Evolutionary conservation across 495 filamentous ascomycete genomes (phyloP).

Genomic region (Penicillium subrubescens): DNA sequence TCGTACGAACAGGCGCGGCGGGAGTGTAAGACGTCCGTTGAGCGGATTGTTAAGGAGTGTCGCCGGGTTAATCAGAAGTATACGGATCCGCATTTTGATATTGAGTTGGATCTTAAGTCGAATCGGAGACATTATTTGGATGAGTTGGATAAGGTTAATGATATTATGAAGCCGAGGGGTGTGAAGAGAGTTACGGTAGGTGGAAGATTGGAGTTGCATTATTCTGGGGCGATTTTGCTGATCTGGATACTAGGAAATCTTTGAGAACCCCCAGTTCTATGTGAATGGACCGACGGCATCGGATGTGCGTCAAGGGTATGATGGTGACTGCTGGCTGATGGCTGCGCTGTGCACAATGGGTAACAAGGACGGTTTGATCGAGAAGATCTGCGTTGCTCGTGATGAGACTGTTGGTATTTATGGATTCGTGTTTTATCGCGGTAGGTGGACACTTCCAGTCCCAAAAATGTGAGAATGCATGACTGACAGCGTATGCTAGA

Average conservation of each 20-base stretch:
- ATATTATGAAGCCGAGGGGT: slow-evolving; percentile 54
- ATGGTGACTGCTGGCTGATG: slow-evolving; percentile 93
- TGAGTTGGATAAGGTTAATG: slow-evolving; percentile 51
- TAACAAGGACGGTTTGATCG: slow-evolving; percentile 77
- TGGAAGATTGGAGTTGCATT: not conserved
- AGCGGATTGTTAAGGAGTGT: slow-evolving; percentile 82
- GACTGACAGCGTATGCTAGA: slow-evolving; percentile 47
- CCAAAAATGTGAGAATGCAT: not conserved
- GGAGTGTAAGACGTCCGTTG: slow-evolving; percentile 72
- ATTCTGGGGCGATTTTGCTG: not conserved
- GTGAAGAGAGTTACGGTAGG: slow-evolving; percentile 66
- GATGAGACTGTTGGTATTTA: slow-evolving; percentile 87
- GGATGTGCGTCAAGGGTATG: slow-evolving; percentile 76
- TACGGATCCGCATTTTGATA: slow-evolving; percentile 84
- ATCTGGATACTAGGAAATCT: slow-evolving; percentile 63
- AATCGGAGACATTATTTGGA: slow-evolving; percentile 62
- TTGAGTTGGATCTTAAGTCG: slow-evolving; percentile 76
- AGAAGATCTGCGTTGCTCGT: slow-evolving; percentile 78
- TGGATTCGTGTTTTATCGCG: slow-evolving; percentile 89
- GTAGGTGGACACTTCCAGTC: slow-evolving; percentile 36
- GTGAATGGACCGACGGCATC: slow-evolving; percentile 81
- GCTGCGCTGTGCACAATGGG: slow-evolving; percentile 82
- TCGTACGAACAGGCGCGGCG: slow-evolving; percentile 74
- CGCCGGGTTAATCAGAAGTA: slow-evolving; percentile 86
- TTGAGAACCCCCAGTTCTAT: slow-evolving; percentile 83